These are phyloP conservation scores for Lablab purpureus DNA, from an alignment of 306 rosid genomes.

Conservation along the genomic window DNA sequence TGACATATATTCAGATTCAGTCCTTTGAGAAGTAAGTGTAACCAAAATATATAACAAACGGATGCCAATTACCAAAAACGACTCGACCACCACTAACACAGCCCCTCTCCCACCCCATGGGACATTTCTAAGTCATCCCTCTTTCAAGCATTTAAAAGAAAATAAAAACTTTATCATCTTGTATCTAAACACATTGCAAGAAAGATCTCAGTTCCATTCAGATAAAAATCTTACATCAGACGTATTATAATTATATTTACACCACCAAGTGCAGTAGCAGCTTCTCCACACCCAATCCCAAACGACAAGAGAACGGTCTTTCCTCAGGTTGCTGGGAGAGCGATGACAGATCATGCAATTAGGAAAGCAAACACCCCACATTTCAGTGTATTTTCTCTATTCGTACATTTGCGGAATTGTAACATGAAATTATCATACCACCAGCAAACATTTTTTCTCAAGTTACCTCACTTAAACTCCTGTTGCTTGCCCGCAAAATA, in stretches of 20 bases:
- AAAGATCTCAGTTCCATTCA: conserved; percentile 20
- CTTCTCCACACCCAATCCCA: conserved; percentile 31
- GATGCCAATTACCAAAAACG: too few relatives aligned
- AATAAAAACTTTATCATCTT: conserved; percentile 31
- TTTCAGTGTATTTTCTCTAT: conserved; percentile 26
- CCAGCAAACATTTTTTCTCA: conserved; percentile 21
- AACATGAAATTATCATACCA: conserved; percentile 34
- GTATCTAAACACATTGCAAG: not conserved
- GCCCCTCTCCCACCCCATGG: not conserved
- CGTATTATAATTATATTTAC: conserved; percentile 30
- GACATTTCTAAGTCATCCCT: conserved; percentile 6
- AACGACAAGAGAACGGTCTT: not conserved
- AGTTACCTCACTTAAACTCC: conserved; percentile 27
- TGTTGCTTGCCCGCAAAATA: conserved; percentile 36
- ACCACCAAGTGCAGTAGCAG: conserved; percentile 29
- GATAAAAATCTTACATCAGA: conserved; percentile 2
- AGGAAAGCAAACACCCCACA: conserved; percentile 17
- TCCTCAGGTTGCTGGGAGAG: conserved; percentile 14
- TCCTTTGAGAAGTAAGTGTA: too few relatives aligned
- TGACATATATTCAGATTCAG: too few relatives aligned
- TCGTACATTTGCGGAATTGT: not conserved
- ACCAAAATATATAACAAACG: too few relatives aligned
- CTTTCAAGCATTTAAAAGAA: not conserved
- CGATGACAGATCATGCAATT: conserved; percentile 23
- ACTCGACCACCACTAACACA: not conserved